Base-by-base conservation (phyloP, 2,329 filamentous ascomycete genomes). In the Cytospora mali region DNA sequence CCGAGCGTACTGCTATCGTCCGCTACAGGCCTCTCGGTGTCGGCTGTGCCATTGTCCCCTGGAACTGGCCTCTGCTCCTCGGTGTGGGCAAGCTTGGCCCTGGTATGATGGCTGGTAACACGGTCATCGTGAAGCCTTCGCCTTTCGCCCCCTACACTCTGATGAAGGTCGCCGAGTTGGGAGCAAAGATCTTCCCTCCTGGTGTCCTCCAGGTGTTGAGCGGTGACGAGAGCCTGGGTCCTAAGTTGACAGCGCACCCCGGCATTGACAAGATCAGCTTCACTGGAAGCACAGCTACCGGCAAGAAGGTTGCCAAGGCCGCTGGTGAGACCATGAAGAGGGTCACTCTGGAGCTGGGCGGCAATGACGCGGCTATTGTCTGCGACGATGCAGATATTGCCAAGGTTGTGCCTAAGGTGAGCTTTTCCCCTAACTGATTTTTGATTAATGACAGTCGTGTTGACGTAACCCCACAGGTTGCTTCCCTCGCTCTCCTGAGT, bases 261-360 rank as follows among this genome's bases (percentile, higher is more conserved):
- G 82, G 78, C 23, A 80, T 88, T 61, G 78, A 81, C 62, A 89
- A 87, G 77, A 82, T 89, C 70, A 80, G 78, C 67, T 89, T 89
- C 73, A 89, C 87, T 0, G 86, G 87, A 3, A 87, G 83, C 13
- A 84, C 55, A 1, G 42, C 35, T 27, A 62, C 62, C 7, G 64
- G 64, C 1, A 78, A 78, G 60, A 73, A 71, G 35, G 75, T 82
- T 7, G 78, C 78, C 72, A 76, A 72, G 23, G 75, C 71, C 39
- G 76, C 75, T 27, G 76, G 75, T 4, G 74, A 73, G 64, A 80
- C 79, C 0, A 66, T 83, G 29, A 83, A 83, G 70, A 72, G 76
- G n/a, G 69, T 80, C 1, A 80, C 77, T 0, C 72, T 83, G 5
- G 80, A 76, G 66, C 66, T 74, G 78, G 80, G 68, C n/a, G 68